Evolutionary conservation across 208 protist species (phyloP), one percentile per base, ranked within the genome.

Genomic region (Crithidia bombi): DNA sequence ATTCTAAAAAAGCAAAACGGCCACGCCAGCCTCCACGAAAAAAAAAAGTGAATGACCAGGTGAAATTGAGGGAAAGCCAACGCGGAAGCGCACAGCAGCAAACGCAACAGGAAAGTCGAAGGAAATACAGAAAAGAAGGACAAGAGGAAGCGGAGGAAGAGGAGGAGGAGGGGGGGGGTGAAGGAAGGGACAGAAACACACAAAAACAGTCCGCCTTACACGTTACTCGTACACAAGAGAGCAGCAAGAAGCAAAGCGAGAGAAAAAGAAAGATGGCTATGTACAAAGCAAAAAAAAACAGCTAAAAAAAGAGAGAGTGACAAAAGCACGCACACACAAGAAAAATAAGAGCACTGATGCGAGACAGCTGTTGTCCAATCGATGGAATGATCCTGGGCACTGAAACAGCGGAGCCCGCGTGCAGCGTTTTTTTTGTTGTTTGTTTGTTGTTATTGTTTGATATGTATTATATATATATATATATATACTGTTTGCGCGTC

Each of bases 101-200:
- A 19, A 59, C 36, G 25, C 6, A 57, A 65, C 59, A 25, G 28
- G 12, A 21, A 59, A 44, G 2, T 58, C 50, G 54, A 35, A 66
- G 56, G 52, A 65, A 64, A 69, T n/a, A 68, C 7, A 47, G 25
- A 67, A 49, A 76, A 64, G 32, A 52, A 57, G 23, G 23, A 32
- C 19, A 59, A 65, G 44, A 35, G 32, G 55, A 28, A 21, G 30
- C 21, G 43, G 17, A 33, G 11, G 43, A 59, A 68, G 33, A 36
- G 21, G 19, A 44, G 30, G 35, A 63, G 46, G 33, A 36, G n/a
- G 44, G 66, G 58, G n/a, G 33, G 17, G 23, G 39, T 15, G 15
- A 33, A 17, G 39, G 30, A 54, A 14, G 35, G 23, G 50, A 65
- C 10, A 66, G 23, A 70, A 41, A 69, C 43, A 70, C 33, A 61